Conservation (phyloP, 352 stramenopile species). For the Pythium aquatile region DNA sequence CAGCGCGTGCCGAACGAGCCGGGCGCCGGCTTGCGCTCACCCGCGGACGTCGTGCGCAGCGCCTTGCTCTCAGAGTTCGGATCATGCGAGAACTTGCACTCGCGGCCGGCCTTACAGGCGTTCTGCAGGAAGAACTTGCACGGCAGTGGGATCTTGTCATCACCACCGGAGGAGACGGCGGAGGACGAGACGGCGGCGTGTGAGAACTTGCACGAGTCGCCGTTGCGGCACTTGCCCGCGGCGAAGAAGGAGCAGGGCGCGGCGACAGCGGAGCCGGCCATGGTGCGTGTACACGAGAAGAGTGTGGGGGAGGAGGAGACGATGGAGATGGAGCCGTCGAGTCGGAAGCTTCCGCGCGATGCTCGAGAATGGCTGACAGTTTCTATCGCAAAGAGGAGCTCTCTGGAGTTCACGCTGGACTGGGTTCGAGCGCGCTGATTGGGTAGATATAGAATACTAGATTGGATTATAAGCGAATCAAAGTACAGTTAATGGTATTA, state of each 20-base stretch:
- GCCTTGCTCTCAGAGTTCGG: constrained; percentile 24
- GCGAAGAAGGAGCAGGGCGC: constrained; percentile 67
- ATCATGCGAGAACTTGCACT: constrained; percentile 67
- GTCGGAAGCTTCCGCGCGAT: background rate
- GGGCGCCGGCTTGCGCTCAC: constrained; percentile 41
- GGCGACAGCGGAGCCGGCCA: constrained; percentile 18
- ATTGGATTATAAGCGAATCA: constrained; percentile 6
- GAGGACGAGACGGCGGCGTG: constrained; percentile 42
- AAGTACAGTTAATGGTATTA: background rate
- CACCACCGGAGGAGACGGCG: constrained; percentile 30
- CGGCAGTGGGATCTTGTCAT: constrained; percentile 32
- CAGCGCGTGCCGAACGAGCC: constrained; percentile 54
- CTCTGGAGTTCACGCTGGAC: constrained; percentile 10
- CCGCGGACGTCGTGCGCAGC: constrained; percentile 20
- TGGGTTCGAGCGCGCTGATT: constrained; percentile 8
- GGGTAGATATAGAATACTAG: constrained; percentile 10
- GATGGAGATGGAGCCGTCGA: background rate
- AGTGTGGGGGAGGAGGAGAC: background rate
- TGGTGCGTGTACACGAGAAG: background rate
- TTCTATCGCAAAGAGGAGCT: constrained; percentile 8
- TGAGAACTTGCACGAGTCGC: constrained; percentile 62
- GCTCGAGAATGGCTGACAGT: constrained; percentile 3
- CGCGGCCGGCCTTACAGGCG: constrained; percentile 53
- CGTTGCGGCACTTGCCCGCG: constrained; percentile 66
- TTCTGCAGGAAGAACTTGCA: constrained; percentile 79